Evolutionary conservation across 768 basidiomycete species (phyloP), one percentile per base, ranked within the genome.

Genomic region (Suillus hirtellus): DNA sequence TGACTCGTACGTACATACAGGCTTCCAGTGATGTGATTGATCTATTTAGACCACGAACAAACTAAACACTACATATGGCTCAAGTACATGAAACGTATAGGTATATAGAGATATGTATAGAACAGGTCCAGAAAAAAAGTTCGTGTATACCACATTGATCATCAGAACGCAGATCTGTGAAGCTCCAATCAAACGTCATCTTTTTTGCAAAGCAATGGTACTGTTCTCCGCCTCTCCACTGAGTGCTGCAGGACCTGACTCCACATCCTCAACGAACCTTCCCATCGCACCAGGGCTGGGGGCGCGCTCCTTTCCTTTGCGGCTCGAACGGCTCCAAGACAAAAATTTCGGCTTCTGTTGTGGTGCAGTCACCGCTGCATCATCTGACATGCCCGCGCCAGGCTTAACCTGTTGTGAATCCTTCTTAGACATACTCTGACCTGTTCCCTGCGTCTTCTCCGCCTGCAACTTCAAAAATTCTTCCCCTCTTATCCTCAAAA

Each of bases 401-500:
- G 87, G 86, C 63, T 83, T 82, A 24, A 87, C 72, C 65, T 83
- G 80, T 42, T 77, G 76, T 44, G 70, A 68, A 61, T 79, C 82
- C 44, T 62, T 73, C 65, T 71, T 74, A 49, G 75, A 74, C 40
- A 71, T 8, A 35, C 69, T 37, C 61, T 60, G 63, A 47, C 63
- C 47, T 35, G 62, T 73, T 55, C 71, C 76, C 46, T 68, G 69
- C 60, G 69, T 72, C 43, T 66, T 68, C 66, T 71, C 79, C 1
- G 77, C 79, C 62, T 81, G 76, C 63, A 81, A 66, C 71, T 82
- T 86, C 56, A 93, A 71, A 70, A 81, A 86, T 69, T 92, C 88
- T 62, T 89, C 87, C 0, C 92, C 93, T 52, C 95, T 82, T 37
- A 92, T 80, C 42, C 89, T 82, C 60, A 97, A 76, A 74, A 85